Base-by-base conservation (phyloP, 495 filamentous ascomycete species). In the Tuber microsphaerosporum region DNA sequence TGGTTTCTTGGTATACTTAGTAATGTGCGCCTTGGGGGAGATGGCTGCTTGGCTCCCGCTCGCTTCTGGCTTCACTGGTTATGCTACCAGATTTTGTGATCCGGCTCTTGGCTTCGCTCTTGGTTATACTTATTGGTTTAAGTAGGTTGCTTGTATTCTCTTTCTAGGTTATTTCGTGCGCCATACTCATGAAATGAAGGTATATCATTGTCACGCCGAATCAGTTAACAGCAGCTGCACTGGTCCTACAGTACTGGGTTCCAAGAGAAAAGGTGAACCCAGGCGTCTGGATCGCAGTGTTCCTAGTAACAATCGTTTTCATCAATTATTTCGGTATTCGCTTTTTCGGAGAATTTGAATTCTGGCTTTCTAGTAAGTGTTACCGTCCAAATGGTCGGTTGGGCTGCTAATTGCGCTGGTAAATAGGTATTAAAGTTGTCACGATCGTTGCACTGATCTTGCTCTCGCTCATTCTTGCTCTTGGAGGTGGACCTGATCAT, bases 141-240 rank as follows among this genome's bases (percentile, higher is more conserved):
- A 88, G 83, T 89, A 76, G 8, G 81, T 70, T 26, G 31, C 45
- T 46, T 34, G 79, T 86, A n/a, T 19, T 41, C n/a, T 71, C 71
- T 44, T 61, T 70, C 45, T 0, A 9, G 86, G 76, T 87, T 86
- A 84, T 86, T 87, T 75, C 85, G 85, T 79, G 87, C 41, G 75
- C 43, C 69, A 70, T 75, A 22, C 75, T 48, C 26, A 14, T 82
- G 83, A 75, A 85, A 83, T 83, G 87, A 76, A 91, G 90, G 82
- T 93, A 92, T 83, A 89, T 92, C 77, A 91, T 95, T 73, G 86
- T 91, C 68, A 90, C 91, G 17, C 91, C 92, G 6, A 93, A 93
- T 78, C 92, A 95, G 77, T 84, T 94, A 56, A 94, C 91, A 20
- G 92, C 92, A 37, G 89, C 90, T 26, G 88, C 90, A 17, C 83